Evolutionary conservation across 1,284 basidiomycete genomes (phyloP).

Genomic region (Rhodofomes roseus): DNA sequence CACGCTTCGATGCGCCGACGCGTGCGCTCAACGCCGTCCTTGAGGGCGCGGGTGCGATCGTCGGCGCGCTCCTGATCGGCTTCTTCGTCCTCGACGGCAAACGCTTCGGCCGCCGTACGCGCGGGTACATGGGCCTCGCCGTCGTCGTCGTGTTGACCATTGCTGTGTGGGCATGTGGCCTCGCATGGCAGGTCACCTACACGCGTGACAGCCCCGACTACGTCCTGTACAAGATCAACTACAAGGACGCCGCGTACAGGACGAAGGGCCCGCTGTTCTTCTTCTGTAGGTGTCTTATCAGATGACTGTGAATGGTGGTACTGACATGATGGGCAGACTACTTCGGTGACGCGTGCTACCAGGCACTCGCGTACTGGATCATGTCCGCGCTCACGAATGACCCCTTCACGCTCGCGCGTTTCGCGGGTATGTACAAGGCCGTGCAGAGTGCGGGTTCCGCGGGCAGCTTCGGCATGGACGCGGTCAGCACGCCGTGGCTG

Average conservation of each 20-base stretch:
- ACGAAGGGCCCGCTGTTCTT: conserved; percentile 37
- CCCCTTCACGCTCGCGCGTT: conserved; percentile 40
- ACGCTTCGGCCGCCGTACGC: conserved; percentile 31
- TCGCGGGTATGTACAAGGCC: conserved; percentile 39
- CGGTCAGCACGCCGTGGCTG: conserved; percentile 34
- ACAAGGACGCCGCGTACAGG: conserved; percentile 28
- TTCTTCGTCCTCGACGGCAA: conserved; percentile 35
- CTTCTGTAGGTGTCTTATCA: conserved; percentile 31
- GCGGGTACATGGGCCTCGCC: conserved; percentile 38
- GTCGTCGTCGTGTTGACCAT: conserved; percentile 31
- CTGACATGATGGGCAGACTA: conserved; percentile 23
- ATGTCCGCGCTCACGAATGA: conserved; percentile 43
- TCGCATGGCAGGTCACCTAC: conserved; percentile 36
- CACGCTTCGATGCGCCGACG: conserved; percentile 36
- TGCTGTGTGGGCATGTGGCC: conserved; percentile 34
- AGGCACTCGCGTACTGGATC: conserved; percentile 40
- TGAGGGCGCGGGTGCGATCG: conserved; percentile 38
- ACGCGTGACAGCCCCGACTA: conserved; percentile 17
- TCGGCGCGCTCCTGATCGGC: conserved; percentile 41
- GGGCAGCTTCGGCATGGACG: conserved; percentile 47
- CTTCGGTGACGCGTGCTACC: conserved; percentile 36
- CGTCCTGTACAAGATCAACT: conserved; percentile 27
- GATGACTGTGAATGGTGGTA: neutral
- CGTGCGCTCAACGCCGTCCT: conserved; percentile 39
- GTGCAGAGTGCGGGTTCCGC: conserved; percentile 35